These are phyloP conservation scores for Quercus berberidifolia DNA, from an alignment of 306 rosid genomes.

Conservation along the genomic window DNA sequence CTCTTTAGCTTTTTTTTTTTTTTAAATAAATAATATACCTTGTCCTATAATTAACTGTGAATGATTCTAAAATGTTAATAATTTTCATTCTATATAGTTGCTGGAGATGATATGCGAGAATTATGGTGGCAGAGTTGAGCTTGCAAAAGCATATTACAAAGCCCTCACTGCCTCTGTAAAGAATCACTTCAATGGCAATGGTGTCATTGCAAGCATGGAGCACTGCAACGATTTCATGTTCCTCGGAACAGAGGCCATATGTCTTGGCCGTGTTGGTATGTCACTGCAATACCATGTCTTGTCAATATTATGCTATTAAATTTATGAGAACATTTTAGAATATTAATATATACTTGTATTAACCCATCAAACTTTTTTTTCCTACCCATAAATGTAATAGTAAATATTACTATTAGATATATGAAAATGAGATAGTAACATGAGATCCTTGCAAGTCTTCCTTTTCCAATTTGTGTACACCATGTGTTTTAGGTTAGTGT, in stretches of 20 bases:
- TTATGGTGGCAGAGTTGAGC: constrained; percentile 87
- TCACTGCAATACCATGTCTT: background rate
- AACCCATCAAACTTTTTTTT: too few relatives aligned
- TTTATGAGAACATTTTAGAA: background rate
- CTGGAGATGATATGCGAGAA: constrained; percentile 88
- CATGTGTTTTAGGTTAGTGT: background rate
- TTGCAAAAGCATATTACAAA: constrained; percentile 78
- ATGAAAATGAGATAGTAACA: too few relatives aligned
- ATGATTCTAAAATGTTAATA: too few relatives aligned
- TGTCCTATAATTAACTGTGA: too few relatives aligned
- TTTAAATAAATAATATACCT: background rate
- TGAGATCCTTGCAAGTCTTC: too few relatives aligned
- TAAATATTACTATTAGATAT: too few relatives aligned
- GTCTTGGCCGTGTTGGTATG: constrained; percentile 95
- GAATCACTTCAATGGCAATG: constrained; percentile 85
- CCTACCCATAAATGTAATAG: too few relatives aligned
- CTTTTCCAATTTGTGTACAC: background rate
- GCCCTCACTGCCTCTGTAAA: constrained; percentile 77
- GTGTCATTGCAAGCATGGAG: constrained; percentile 97
- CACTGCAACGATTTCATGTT: constrained; percentile 97
- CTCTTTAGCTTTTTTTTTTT: background rate
- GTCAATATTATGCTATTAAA: background rate
- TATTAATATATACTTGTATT: too few relatives aligned
- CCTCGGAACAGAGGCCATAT: constrained; percentile 86
- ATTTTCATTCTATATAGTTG: constrained; percentile 32